Evolutionary conservation across 176 grass and related monocot genomes (phyloP), one percentile per base, ranked within the genome.

Genomic region (Musa troglodytarum): DNA sequence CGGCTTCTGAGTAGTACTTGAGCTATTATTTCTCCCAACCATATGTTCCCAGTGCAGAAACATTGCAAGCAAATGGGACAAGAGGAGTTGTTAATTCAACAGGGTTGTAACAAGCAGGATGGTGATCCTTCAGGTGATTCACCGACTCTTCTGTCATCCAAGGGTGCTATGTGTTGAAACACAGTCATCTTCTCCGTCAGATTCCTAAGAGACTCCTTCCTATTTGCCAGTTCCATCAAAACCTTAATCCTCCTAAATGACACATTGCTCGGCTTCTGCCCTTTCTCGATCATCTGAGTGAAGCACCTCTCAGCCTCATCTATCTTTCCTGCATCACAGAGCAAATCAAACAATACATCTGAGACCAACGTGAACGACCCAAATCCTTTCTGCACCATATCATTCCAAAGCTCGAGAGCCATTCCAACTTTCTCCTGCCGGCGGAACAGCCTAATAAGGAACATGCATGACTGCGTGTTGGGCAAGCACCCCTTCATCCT

Each of bases 241-340:
- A 97, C 87, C 74, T 88, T 93, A 77, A 97, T 86, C 77, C 93
- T 90, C 81, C 68, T 88, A 65, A 93, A 84, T 23, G 88, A 83
- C 80, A 74, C 84, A 72, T 74, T 83, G 76, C 88, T 96, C 0
- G 92, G 92, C 58, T 84, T 88, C 65, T 89, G 88, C 52, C 88
- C 88, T 21, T 43, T 43, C 34, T 43, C 34, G 34, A 43, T 43
- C 34, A 43, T 43, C 34, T 43, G 34, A 43, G 72, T 63, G 65
- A 97, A 93, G 76, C 93, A 97, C 64, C 43, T 90, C 69, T 93
- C 90, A 0, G 83, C 93, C 3, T 90, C 88, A 61, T 93, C 93
- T 78, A 97, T 71, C 82, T 85, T 93, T 11, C 90, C 93, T 67
- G 85, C 83, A 7, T 93, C 88, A 52, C 93, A 97, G 9, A 97